phyloP scores from a whole-genome alignment of 371 early-diverging fungal species.

The Circinella minor region DNA sequence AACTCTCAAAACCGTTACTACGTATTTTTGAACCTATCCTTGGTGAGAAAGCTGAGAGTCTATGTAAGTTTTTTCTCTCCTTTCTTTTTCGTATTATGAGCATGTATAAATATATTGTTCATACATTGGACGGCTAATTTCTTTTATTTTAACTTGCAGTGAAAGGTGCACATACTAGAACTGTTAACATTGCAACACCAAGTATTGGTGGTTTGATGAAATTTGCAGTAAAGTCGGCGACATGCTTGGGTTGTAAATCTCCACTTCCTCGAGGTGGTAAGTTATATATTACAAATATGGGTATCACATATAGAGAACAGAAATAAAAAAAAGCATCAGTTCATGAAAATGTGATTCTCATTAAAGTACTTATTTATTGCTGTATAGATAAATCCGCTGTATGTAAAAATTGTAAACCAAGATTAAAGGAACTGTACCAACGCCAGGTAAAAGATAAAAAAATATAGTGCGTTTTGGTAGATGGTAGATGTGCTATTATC shows the following conservation, averaged over 20 bases:
- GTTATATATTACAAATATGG: conserved; percentile 5
- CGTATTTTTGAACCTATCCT: conserved; percentile 99
- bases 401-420: conserved; percentile 79
- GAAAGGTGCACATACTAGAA: conserved; percentile 93
- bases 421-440: conserved; percentile 79
- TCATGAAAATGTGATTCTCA: background rate
- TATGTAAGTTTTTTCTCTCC: conserved; percentile 60
- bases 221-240: conserved; percentile 90
- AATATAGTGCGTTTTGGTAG: background rate
- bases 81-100: background rate
- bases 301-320: background rate
- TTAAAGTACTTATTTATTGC: background rate
- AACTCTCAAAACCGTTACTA: conserved; percentile 95
- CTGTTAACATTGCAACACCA: conserved; percentile 87
- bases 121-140: conserved; percentile 17
- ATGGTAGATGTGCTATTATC: background rate
- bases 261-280: conserved; percentile 80
- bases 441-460: conserved; percentile 52
- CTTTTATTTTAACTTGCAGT: conserved; percentile 36
- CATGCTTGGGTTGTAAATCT: conserved; percentile 96
- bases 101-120: background rate
- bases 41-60: conserved; percentile 81
- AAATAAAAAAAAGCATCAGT: background rate
- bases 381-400: conserved; percentile 65
- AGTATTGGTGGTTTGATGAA: conserved; percentile 92